Evolutionary conservation across 2,329 filamentous ascomycete species (phyloP).

Genomic region (Eutypa lata): DNA sequence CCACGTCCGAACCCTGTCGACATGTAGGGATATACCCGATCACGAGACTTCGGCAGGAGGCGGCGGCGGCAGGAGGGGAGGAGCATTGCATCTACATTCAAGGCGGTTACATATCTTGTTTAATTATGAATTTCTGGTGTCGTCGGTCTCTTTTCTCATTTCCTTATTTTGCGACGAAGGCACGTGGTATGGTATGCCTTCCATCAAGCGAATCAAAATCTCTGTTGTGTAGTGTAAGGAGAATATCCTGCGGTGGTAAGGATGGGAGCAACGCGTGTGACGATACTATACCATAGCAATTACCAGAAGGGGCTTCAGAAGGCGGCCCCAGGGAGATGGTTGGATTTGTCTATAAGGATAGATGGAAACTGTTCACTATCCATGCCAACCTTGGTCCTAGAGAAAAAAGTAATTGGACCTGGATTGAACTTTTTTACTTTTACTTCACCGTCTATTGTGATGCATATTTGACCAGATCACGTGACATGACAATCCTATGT

Average conservation of each 20-base stretch:
- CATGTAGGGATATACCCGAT: slow-evolving; percentile 19
- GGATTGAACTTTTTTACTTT: no score
- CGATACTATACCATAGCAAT: slow-evolving; percentile 3
- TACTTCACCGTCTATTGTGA: no score
- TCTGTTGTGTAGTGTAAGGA: slow-evolving; percentile 5
- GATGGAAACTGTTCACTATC: background rate
- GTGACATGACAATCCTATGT: no score
- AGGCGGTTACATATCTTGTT: slow-evolving; percentile 49
- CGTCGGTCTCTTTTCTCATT: slow-evolving; percentile 26
- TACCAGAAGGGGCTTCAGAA: background rate
- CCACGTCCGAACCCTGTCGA: slow-evolving; percentile 16
- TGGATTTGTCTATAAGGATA: slow-evolving; percentile 7
- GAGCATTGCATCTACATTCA: slow-evolving; percentile 30
- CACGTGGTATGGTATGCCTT: slow-evolving; percentile 19
- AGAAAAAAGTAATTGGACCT: no score
- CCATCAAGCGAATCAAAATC: slow-evolving; percentile 21
- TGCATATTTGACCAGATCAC: no score
- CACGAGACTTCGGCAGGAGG: slow-evolving; percentile 19
- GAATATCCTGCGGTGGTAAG: background rate
- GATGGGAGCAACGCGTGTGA: slow-evolving; percentile 3
- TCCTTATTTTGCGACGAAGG: slow-evolving; percentile 20
- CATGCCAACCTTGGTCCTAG: background rate
- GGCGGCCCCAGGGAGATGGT: slow-evolving; percentile 1
- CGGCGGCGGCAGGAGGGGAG: slow-evolving; percentile 12
- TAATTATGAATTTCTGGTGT: slow-evolving; percentile 43